Conservation (phyloP, 1,139 yeast genomes). For the Pichia sp. region DNA sequence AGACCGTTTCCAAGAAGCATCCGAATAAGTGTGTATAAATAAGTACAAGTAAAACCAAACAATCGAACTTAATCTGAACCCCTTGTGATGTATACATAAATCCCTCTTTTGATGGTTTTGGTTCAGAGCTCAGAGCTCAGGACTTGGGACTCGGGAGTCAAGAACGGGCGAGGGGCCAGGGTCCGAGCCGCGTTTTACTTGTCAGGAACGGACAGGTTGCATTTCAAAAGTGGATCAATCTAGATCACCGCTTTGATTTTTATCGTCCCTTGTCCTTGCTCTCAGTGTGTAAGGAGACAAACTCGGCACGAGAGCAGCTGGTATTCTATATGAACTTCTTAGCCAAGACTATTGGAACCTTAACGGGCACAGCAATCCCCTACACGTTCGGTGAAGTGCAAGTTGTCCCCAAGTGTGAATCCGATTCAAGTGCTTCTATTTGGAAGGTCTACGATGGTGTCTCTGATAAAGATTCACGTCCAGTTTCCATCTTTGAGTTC, state of each 20-base stretch:
- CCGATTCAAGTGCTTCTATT: constrained; percentile 4
- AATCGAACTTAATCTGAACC: too few relatives aligned
- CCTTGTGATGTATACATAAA: too few relatives aligned
- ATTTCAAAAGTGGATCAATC: too few relatives aligned
- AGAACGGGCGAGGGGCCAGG: too few relatives aligned
- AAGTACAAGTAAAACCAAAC: too few relatives aligned
- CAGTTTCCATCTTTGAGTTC: constrained; percentile 58
- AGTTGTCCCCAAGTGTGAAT: constrained; percentile 11
- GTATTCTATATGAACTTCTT: constrained; percentile 46
- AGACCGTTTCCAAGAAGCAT: constrained; percentile 92
- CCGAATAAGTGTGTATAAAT: constrained; percentile 55
- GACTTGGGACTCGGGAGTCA: too few relatives aligned
- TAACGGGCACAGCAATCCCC: constrained; percentile 51
- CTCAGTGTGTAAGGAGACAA: not conserved
- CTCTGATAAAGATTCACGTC: constrained; percentile 34
- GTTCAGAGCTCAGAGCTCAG: too few relatives aligned
- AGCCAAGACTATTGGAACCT: constrained; percentile 46
- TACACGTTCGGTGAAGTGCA: constrained; percentile 45
- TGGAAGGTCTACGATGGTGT: constrained; percentile 39
- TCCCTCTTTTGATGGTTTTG: too few relatives aligned
- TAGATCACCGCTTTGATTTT: too few relatives aligned
- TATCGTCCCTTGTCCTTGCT: too few relatives aligned
- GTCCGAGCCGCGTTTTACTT: too few relatives aligned
- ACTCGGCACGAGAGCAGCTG: not conserved
- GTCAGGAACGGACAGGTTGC: too few relatives aligned